These are phyloP conservation scores for Lactifluus rugatus DNA, from an alignment of 768 basidiomycete species.

Conservation along the genomic window DNA sequence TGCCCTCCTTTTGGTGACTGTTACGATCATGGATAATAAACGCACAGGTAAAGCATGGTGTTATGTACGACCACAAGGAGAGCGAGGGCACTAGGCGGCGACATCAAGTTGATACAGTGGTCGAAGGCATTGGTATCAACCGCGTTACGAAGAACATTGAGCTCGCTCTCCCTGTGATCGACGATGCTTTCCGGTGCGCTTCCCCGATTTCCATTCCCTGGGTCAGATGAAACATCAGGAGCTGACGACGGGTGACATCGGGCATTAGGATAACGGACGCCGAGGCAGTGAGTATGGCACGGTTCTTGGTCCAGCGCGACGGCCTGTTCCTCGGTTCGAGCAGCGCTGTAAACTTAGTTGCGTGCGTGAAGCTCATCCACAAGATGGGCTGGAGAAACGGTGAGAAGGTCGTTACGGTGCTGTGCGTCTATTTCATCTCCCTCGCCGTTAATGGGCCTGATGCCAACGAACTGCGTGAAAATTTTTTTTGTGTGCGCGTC, in stretches of 20 bases:
- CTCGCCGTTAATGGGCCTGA: not conserved
- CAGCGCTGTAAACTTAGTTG: constrained; percentile 93
- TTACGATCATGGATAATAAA: not conserved
- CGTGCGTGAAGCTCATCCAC: constrained; percentile 72
- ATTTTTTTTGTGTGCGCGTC: not conserved
- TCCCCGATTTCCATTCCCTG: not conserved
- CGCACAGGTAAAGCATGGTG: constrained; percentile 70
- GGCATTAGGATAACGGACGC: constrained; percentile 69
- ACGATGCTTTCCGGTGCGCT: constrained; percentile 75
- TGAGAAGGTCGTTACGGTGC: constrained; percentile 71
- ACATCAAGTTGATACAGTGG: constrained; percentile 92
- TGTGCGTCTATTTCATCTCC: constrained; percentile 40
- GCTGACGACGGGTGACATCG: constrained; percentile 9
- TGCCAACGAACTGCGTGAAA: constrained; percentile 23
- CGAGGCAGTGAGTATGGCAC: constrained; percentile 93
- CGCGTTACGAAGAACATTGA: constrained; percentile 86
- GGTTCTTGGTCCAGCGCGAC: constrained; percentile 82
- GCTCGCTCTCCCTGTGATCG: constrained; percentile 71
- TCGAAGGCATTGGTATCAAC: constrained; percentile 95
- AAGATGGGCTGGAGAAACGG: constrained; percentile 60
- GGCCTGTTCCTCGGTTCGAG: constrained; percentile 94
- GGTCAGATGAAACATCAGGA: not conserved
- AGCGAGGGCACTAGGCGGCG: constrained; percentile 87
- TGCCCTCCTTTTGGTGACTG: not conserved
- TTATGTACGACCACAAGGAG: constrained; percentile 92